These are phyloP conservation scores for Ziziphus jujuba DNA, from an alignment of 306 rosid genomes.

Conservation along the genomic window DNA sequence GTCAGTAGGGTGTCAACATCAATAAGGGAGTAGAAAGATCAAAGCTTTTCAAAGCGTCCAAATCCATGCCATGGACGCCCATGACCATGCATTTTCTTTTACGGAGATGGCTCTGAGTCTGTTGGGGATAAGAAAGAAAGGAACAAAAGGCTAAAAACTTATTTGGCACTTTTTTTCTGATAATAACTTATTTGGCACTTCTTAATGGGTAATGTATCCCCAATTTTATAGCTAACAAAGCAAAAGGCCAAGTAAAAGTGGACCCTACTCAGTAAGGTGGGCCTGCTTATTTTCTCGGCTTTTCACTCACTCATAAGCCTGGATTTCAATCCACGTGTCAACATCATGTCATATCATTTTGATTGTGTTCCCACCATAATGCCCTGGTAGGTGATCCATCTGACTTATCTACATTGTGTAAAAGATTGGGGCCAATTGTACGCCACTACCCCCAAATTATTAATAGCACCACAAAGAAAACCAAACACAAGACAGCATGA, in stretches of 20 bases:
- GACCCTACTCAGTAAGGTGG: constrained; percentile 20
- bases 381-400: constrained; percentile 23
- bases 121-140: not conserved
- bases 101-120: not conserved
- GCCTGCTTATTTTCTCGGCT: constrained; percentile 14
- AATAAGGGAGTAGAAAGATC: not conserved
- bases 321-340: constrained; percentile 32
- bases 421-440: constrained; percentile 16
- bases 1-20: too few species aligned
- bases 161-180: constrained; percentile 12
- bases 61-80: not conserved
- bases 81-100: not conserved
- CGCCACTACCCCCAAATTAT: constrained; percentile 27
- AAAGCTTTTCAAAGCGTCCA: constrained; percentile 2
- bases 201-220: not conserved
- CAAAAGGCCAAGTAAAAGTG: constrained; percentile 21
- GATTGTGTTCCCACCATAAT: constrained; percentile 24
- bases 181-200: constrained; percentile 9
- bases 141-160: constrained; percentile 4
- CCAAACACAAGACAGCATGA: too few species aligned
- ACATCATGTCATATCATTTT: constrained; percentile 25
- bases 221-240: constrained; percentile 2
- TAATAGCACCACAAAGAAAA: not conserved
- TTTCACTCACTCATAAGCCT: constrained; percentile 21
- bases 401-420: constrained; percentile 27